Evolutionary conservation across 441 rosid species (phyloP).

Genomic region (Capsella rubella): DNA sequence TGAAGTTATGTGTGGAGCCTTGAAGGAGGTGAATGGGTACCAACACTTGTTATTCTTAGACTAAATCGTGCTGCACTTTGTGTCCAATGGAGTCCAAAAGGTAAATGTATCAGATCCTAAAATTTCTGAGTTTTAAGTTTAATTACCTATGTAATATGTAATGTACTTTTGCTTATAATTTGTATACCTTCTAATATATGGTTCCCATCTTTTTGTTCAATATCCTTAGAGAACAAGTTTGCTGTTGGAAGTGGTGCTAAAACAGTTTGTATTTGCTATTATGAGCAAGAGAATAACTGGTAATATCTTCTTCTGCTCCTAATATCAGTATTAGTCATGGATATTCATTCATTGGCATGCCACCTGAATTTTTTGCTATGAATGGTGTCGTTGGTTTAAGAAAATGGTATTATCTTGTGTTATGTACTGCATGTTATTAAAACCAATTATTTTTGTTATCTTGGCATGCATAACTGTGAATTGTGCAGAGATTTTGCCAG

Average conservation of each 20-base stretch:
- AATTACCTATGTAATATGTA: constrained; percentile 4
- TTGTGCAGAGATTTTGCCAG: constrained; percentile 3
- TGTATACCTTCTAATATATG: constrained; percentile 22
- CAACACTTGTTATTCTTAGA: constrained; percentile 95
- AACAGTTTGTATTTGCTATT: constrained; percentile 96
- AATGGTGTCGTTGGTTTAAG: background rate
- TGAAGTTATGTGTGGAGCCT: constrained; percentile 91
- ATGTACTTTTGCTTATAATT: background rate
- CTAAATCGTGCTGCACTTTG: constrained; percentile 97
- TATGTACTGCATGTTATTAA: constrained; percentile 4
- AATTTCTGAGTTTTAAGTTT: constrained; percentile 8
- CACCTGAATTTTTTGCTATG: constrained; percentile 15
- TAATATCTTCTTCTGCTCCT: constrained; percentile 45
- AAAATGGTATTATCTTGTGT: background rate
- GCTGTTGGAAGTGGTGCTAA: constrained; percentile 99
- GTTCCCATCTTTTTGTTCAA: constrained; percentile 28
- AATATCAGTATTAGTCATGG: constrained; percentile 13
- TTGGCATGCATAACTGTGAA: background rate
- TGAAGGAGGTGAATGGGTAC: constrained; percentile 93
- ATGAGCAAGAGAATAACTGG: constrained; percentile 99
- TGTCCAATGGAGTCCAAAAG: constrained; percentile 96
- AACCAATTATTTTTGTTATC: background rate
- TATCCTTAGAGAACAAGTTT: constrained; percentile 84
- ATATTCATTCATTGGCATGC: constrained; percentile 44
- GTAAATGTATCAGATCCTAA: constrained; percentile 46